A percentile compares a stretch with the other conserved stretches of the same genome.
phyloP scores from a whole-genome alignment of 176 grass and related monocot genomes.

The Dendrocalamus sinicus region DNA sequence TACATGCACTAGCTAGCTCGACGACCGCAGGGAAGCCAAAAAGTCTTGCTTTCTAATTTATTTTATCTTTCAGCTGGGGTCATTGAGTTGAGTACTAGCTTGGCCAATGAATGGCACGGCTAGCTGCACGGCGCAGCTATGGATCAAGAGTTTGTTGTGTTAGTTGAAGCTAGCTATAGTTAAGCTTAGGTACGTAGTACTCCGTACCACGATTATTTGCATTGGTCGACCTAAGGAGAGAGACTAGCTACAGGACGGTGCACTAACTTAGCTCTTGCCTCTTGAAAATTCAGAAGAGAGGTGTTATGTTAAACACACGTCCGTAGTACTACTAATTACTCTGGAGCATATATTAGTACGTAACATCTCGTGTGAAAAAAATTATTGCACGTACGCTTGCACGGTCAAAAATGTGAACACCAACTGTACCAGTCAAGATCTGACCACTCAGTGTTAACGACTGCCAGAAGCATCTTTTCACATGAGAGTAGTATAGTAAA shows the following conservation, averaged over 20 bases:
- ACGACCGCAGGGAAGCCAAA: not conserved
- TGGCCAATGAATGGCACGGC: conserved; percentile 21
- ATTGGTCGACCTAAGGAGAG: conserved; percentile 20
- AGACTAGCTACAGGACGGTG: conserved; percentile 3
- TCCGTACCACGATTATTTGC: not conserved
- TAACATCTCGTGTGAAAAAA: conserved; percentile 27
- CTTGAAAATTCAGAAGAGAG: not conserved
- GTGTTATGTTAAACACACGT: not conserved
- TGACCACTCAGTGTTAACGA: conserved; percentile 49
- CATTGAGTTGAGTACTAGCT: not conserved
- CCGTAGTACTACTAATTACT: not conserved
- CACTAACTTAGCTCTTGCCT: not conserved
- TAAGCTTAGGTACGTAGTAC: not conserved
- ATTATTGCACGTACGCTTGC: conserved; percentile 10
- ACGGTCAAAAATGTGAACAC: conserved; percentile 32
- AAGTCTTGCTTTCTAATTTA: not conserved
- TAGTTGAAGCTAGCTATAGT: not conserved
- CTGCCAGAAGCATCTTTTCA: conserved; percentile 58
- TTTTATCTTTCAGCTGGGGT: not conserved
- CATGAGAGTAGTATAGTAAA: conserved; percentile 45
- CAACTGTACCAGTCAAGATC: conserved; percentile 56
- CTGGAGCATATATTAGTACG: not conserved
- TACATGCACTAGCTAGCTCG: not conserved
- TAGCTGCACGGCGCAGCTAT: no score
- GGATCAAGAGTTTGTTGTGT: not conserved